These are phyloP conservation scores for Thermomucor indicae-seudaticae DNA, from an alignment of 371 early-diverging fungal species.

Conservation along the genomic window DNA sequence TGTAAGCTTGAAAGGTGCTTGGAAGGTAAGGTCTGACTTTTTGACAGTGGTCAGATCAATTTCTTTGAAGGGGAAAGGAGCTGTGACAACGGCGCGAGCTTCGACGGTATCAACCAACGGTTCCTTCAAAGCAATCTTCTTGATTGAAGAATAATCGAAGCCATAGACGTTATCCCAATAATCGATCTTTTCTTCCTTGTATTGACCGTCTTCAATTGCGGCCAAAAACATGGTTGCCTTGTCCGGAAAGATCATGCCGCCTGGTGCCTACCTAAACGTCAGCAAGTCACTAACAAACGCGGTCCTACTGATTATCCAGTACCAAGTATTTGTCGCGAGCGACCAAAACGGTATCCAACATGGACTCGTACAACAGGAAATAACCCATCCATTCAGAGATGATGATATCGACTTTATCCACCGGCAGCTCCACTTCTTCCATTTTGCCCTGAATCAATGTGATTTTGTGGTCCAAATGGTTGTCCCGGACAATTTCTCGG, in stretches of 20 bases:
- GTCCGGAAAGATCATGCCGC: slow-evolving; percentile 90
- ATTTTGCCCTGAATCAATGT: slow-evolving; percentile 93
- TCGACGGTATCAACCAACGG: slow-evolving; percentile 93
- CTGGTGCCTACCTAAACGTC: slow-evolving; percentile 56
- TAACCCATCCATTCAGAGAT: slow-evolving; percentile 99
- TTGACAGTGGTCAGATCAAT: slow-evolving; percentile 80
- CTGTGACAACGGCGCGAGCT: slow-evolving; percentile 73
- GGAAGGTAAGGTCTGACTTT: slow-evolving; percentile 83
- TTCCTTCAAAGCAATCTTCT: slow-evolving; percentile 82
- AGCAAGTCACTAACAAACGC: too few species aligned
- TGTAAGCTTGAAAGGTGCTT: slow-evolving; percentile 71
- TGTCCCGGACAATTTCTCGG: slow-evolving; percentile 84
- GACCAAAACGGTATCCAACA: slow-evolving; percentile 95
- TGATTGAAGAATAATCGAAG: slow-evolving; percentile 89
- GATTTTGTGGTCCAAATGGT: slow-evolving; percentile 76
- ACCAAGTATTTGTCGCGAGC: slow-evolving; percentile 95
- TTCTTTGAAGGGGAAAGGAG: slow-evolving; percentile 70
- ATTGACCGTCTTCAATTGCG: slow-evolving; percentile 92
- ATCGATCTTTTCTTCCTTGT: slow-evolving; percentile 90
- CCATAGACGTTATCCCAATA: slow-evolving; percentile 94
- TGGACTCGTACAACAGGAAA: slow-evolving; percentile 95
- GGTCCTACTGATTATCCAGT: too few species aligned
- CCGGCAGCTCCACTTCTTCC: slow-evolving; percentile 92
- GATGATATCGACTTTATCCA: slow-evolving; percentile 89
- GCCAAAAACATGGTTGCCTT: slow-evolving; percentile 88